These are phyloP conservation scores for Nakaseomyces nivariensis DNA, from an alignment of 1,139 yeast genomes.

Conservation along the genomic window DNA sequence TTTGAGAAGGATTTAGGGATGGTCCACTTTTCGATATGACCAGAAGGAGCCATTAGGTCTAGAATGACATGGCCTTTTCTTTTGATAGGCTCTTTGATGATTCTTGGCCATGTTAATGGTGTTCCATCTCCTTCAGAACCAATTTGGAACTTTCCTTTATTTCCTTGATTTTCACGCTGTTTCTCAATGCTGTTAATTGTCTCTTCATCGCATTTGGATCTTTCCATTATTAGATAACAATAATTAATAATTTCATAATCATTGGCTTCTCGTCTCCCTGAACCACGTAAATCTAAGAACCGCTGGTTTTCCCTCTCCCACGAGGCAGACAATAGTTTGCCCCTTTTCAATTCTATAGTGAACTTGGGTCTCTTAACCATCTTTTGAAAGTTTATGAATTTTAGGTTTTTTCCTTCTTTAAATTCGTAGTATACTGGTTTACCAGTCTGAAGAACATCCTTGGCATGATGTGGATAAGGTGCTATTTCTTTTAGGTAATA, in stretches of 20 bases:
- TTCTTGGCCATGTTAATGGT: conserved; percentile 58
- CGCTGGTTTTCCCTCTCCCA: conserved; percentile 61
- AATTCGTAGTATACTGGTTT: conserved; percentile 58
- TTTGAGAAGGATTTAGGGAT: conserved; percentile 71
- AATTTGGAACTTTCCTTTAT: conserved; percentile 4
- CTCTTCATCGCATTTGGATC: conserved; percentile 35
- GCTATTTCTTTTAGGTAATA: conserved; percentile 62
- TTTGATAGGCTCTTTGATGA: conserved; percentile 62
- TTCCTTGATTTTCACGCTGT: conserved; percentile 15
- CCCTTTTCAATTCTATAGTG: conserved; percentile 72
- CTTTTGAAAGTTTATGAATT: conserved; percentile 71
- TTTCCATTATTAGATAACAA: conserved; percentile 65
- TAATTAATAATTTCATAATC: conserved; percentile 66
- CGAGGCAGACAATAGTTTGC: conserved; percentile 57
- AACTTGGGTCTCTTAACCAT: conserved; percentile 68
- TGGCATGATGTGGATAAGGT: conserved; percentile 84
- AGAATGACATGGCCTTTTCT: conserved; percentile 75
- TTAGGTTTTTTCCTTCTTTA: conserved; percentile 51
- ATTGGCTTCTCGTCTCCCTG: conserved; percentile 67
- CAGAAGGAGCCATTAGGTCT: conserved; percentile 72
- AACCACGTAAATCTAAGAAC: conserved; percentile 36
- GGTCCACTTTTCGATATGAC: conserved; percentile 77
- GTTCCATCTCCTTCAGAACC: conserved; percentile 22
- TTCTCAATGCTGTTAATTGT: conserved; percentile 25
- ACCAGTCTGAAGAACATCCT: conserved; percentile 76